These are phyloP conservation scores for Hypoxylon crocopeplum DNA, from an alignment of 495 filamentous ascomycete species.

Conservation along the genomic window DNA sequence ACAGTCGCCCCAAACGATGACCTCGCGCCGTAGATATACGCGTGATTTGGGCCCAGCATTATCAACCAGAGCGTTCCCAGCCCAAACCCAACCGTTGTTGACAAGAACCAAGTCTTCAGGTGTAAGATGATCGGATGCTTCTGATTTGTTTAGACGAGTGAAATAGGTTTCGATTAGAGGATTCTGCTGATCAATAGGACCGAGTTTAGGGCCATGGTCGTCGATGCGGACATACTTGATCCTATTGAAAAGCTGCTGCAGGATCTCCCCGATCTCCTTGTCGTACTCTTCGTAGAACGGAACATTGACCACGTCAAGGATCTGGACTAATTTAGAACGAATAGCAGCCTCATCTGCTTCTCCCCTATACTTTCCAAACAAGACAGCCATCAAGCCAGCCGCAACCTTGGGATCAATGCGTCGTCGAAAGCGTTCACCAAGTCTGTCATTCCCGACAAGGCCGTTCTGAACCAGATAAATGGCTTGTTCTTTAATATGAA, in stretches of 20 bases:
- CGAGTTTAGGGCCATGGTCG: slow-evolving; percentile 87
- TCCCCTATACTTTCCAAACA: slow-evolving; percentile 72
- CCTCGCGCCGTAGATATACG: slow-evolving; percentile 89
- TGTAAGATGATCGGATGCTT: slow-evolving; percentile 77
- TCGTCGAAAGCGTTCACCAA: slow-evolving; percentile 81
- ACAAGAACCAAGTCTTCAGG: slow-evolving; percentile 80
- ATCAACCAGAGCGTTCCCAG: slow-evolving; percentile 89
- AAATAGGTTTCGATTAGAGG: slow-evolving; percentile 97
- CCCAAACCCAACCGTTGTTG: slow-evolving; percentile 99
- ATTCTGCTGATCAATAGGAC: slow-evolving; percentile 74
- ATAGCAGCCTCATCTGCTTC: slow-evolving; percentile 55
- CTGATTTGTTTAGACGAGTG: slow-evolving; percentile 84
- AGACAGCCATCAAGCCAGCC: slow-evolving; percentile 70
- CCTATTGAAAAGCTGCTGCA: slow-evolving; percentile 90
- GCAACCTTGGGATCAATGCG: slow-evolving; percentile 68
- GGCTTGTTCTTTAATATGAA: slow-evolving; percentile 55
- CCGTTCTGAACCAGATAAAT: slow-evolving; percentile 62
- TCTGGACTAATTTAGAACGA: slow-evolving; percentile 57
- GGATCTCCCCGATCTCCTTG: slow-evolving; percentile 77
- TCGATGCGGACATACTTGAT: slow-evolving; percentile 92
- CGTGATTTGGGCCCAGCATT: slow-evolving; percentile 89
- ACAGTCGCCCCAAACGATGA: slow-evolving; percentile 98
- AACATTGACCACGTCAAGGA: slow-evolving; percentile 87
- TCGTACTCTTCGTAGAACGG: slow-evolving; percentile 92
- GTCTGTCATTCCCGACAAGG: slow-evolving; percentile 69